phyloP scores from a whole-genome alignment of 2,329 filamentous ascomycete genomes.

The Fusarium stilboides region DNA sequence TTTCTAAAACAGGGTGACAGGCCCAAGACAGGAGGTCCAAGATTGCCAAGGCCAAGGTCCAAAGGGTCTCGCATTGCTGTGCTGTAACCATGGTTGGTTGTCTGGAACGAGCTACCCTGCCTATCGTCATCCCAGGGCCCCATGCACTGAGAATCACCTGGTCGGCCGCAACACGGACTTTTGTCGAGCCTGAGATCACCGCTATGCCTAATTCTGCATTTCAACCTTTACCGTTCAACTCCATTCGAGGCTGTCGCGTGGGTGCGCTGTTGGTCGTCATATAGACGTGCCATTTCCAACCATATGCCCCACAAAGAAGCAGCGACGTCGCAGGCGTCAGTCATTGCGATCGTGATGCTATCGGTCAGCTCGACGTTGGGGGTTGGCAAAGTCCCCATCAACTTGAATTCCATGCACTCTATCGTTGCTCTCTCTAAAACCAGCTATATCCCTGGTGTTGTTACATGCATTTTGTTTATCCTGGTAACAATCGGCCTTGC shows the following conservation, averaged over 20 bases:
- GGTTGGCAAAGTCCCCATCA: background rate
- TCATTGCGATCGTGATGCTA: conserved; percentile 7
- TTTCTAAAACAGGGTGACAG: background rate
- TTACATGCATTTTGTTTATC: background rate
- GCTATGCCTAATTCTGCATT: conserved; percentile 21
- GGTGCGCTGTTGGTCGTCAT: background rate
- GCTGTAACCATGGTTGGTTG: background rate
- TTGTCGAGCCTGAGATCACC: conserved; percentile 16
- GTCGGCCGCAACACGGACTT: conserved; percentile 26
- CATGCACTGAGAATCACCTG: conserved; percentile 16
- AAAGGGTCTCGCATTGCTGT: background rate
- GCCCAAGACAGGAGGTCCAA: background rate
- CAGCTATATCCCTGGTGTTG: background rate
- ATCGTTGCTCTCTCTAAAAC: background rate
- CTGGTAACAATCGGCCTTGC: background rate
- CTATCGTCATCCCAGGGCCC: conserved; percentile 4
- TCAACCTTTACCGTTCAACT: background rate
- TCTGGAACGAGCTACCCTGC: conserved; percentile 4
- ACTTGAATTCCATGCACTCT: background rate
- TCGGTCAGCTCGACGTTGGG: background rate
- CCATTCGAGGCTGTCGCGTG: background rate
- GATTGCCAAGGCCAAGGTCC: conserved; percentile 12
- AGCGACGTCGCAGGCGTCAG: background rate
- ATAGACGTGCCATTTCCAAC: background rate
- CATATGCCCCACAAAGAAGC: background rate